Base-by-base conservation (phyloP, 768 basidiomycete species). In the Kockovaella imperatae region DNA sequence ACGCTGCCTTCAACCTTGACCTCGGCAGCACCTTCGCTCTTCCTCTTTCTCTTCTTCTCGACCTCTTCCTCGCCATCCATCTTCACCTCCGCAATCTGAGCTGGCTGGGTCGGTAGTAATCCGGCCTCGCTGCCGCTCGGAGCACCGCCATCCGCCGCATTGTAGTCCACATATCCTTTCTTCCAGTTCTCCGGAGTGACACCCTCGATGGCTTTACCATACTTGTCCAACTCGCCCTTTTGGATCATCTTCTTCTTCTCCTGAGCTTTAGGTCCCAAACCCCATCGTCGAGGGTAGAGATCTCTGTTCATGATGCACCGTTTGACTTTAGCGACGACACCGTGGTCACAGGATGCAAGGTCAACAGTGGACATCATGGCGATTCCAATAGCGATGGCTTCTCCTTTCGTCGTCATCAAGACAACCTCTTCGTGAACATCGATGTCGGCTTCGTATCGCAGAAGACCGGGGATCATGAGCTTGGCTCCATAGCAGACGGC, bases 401-500 rank as follows among this genome's bases (percentile, higher is more conserved):
- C 90, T 39, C 90, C 93, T 78, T 97, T 97, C 31, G 93, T 97
- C 42, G 93, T 97, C 90, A 97, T 97, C 55, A 97, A 75, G 35
- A 97, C 91, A 32, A 97, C 83, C 72, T 97, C 93, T 72, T 97
- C 93, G 68, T 93, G 80, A 45, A 95, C 74, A 54, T 87, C 81
- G 57, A 97, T 97, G 68, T 95, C 93, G 30, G 83, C 81, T 71
- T 96, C 74, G 70, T 96, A 99, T 62, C 95, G 86, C 47, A 99
- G 78, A 35, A 99, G 78, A 70, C 95, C 95, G 56, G 95, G 95
- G 61, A 99, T 89, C 95, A 99, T 99, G 66, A 99, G 83, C 73
- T 97, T 96, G 49, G 95, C 95, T 55, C 95, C 95, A 72, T 99
- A 97, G 75, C 93, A 97, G 51, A 99, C 87, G 42, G 95, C 95